Conservation (phyloP, 75 land plant genomes). For the Pinus albicaulis region DNA sequence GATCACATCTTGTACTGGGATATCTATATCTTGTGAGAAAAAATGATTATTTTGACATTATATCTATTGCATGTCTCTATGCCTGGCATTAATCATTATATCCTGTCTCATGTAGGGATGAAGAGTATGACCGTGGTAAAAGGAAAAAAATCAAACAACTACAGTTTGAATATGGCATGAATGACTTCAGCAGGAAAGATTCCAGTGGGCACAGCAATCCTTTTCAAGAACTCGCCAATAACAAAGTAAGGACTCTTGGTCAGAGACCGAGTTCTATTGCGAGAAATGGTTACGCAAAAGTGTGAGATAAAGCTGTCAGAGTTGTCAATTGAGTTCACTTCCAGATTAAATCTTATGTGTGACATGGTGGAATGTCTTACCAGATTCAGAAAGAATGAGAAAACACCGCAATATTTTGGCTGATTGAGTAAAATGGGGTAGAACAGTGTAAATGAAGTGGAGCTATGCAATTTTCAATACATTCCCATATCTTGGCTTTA, state of each 20-base stretch:
- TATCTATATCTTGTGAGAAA: not conserved
- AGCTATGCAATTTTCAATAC: not conserved
- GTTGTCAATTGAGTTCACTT: not conserved
- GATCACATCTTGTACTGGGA: not conserved
- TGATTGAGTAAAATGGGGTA: not conserved
- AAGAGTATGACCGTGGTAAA: slow-evolving; percentile 79
- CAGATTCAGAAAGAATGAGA: not conserved
- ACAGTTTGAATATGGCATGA: not conserved
- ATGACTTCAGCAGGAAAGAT: not conserved
- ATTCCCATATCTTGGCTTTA: not conserved
- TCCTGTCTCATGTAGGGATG: slow-evolving; percentile 55
- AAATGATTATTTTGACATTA: not conserved
- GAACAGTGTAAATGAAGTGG: not conserved
- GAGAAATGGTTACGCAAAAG: not conserved
- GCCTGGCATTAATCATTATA: not conserved
- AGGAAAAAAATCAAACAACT: slow-evolving; percentile 52
- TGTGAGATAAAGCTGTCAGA: not conserved
- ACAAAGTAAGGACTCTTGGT: slow-evolving; percentile 7
- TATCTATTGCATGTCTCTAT: not conserved
- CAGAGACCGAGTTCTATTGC: not conserved
- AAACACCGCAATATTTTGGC: not conserved
- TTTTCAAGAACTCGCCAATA: slow-evolving; percentile 39
- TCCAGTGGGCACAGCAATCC: slow-evolving; percentile 34
- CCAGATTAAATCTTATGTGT: not conserved
- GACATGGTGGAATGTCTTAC: not conserved